Evolutionary conservation across 1,284 basidiomycete species (phyloP).

Genomic region (Neolentinus lepideus): DNA sequence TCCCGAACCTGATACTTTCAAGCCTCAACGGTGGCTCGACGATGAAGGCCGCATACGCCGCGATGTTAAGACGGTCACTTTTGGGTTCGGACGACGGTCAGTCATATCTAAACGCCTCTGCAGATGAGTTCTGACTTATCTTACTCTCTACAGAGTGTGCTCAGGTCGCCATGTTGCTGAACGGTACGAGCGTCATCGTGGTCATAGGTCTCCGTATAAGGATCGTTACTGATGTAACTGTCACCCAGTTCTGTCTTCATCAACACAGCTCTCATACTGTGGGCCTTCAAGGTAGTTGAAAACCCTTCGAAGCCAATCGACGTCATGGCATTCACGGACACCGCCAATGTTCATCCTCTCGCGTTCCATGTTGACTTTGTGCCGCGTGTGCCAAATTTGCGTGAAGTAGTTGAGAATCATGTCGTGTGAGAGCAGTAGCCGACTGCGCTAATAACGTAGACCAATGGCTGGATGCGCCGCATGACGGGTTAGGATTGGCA

Average conservation of each 20-base stretch:
- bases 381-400: slow-evolving; percentile 21
- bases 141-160: slow-evolving; percentile 33
- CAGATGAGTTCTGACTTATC: background rate
- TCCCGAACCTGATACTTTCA: slow-evolving; percentile 50
- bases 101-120: too few relatives aligned
- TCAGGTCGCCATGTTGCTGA: slow-evolving; percentile 54
- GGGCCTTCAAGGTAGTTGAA: slow-evolving; percentile 46
- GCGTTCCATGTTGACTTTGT: slow-evolving; percentile 48
- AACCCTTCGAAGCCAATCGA: slow-evolving; percentile 48
- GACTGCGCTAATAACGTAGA: too few relatives aligned
- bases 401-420: slow-evolving; percentile 2
- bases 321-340: slow-evolving; percentile 46
- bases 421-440: too few relatives aligned
- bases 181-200: slow-evolving; percentile 25
- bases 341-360: slow-evolving; percentile 47
- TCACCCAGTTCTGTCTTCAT: slow-evolving; percentile 46
- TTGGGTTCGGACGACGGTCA: slow-evolving; percentile 56
- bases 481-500: too few relatives aligned
- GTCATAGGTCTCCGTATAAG: background rate
- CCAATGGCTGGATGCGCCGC: too few relatives aligned
- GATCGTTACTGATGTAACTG: too few relatives aligned
- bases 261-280: slow-evolving; percentile 50
- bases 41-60: slow-evolving; percentile 38
- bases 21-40: slow-evolving; percentile 51
- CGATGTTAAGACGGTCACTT: slow-evolving; percentile 43